Evolutionary conservation across 192 early-diverging fungal species (phyloP).

Genomic region (Fimicolochytrium jonesii): DNA sequence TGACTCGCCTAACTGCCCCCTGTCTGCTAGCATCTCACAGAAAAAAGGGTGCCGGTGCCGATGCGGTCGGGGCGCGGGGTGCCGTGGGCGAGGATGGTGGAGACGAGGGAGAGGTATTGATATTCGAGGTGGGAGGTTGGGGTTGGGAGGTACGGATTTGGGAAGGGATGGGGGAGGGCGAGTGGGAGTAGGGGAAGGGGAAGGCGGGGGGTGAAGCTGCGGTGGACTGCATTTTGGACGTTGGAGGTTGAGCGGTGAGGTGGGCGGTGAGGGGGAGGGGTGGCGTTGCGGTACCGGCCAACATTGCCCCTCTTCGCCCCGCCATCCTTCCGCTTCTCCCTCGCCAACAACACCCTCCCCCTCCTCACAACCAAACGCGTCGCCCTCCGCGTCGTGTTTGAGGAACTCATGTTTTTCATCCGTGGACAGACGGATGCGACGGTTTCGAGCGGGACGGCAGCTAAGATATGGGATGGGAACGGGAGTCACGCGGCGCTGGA

Average conservation of each 20-base stretch:
- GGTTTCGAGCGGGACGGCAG: constrained; percentile 64
- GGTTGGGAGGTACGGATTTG: neutral
- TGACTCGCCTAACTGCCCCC: no score
- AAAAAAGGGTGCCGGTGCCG: constrained; percentile 56
- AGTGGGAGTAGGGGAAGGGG: no score
- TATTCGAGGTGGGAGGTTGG: constrained; percentile 46
- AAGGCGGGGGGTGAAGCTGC: no score
- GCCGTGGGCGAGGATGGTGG: constrained; percentile 65
- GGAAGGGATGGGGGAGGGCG: no score
- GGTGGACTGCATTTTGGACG: no score
- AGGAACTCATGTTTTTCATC: constrained; percentile 96
- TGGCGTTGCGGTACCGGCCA: no score
- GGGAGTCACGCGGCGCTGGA: constrained; percentile 89
- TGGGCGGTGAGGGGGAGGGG: no score
- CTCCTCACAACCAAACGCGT: constrained; percentile 95
- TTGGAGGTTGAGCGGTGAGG: no score
- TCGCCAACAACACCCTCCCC: constrained; percentile 73
- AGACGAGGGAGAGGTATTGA: constrained; percentile 83
- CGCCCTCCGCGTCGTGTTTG: constrained; percentile 82
- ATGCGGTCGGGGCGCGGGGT: constrained; percentile 82
- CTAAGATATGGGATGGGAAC: constrained; percentile 68
- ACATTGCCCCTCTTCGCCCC: constrained; percentile 64
- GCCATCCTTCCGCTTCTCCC: constrained; percentile 77
- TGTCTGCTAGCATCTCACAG: no score
- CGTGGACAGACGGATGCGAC: constrained; percentile 82